These are phyloP conservation scores for Annulohypoxylon truncatum DNA, from an alignment of 2,329 filamentous ascomycete species.

Conservation along the genomic window DNA sequence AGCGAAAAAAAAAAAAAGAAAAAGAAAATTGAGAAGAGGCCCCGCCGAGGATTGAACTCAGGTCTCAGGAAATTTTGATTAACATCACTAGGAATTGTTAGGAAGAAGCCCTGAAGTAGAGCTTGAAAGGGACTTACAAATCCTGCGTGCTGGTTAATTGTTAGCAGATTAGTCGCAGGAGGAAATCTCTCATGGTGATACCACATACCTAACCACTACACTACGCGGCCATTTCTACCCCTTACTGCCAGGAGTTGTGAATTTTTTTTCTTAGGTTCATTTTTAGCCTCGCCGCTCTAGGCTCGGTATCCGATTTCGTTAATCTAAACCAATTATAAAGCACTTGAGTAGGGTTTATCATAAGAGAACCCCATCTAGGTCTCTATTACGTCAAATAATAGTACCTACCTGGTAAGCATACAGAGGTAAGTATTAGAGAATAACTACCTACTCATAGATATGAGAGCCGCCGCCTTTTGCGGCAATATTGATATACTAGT, in stretches of 20 bases:
- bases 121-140: slow-evolving; percentile 3
- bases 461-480: no score
- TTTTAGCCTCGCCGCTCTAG: neutral
- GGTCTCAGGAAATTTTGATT: slow-evolving; percentile 20
- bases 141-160: slow-evolving; percentile 1
- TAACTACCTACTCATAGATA: no score
- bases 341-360: neutral
- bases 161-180: slow-evolving; percentile 1
- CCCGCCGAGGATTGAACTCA: slow-evolving; percentile 28
- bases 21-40: slow-evolving; percentile 3
- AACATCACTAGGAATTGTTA: slow-evolving; percentile 11
- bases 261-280: neutral
- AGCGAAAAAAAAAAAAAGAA: neutral
- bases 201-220: slow-evolving; percentile 23
- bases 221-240: slow-evolving; percentile 9
- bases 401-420: neutral
- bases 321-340: neutral
- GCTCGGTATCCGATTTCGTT: neutral
- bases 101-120: neutral
- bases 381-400: neutral
- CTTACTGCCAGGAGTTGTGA: slow-evolving; percentile 7
- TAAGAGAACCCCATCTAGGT: neutral
- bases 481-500: no score
- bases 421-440: neutral
- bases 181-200: neutral